A percentile compares a stretch with the other conserved stretches of the same genome.
Evolutionary conservation across 805 yeast genomes (phyloP).

Genomic region (Barnettozyma vustinii): DNA sequence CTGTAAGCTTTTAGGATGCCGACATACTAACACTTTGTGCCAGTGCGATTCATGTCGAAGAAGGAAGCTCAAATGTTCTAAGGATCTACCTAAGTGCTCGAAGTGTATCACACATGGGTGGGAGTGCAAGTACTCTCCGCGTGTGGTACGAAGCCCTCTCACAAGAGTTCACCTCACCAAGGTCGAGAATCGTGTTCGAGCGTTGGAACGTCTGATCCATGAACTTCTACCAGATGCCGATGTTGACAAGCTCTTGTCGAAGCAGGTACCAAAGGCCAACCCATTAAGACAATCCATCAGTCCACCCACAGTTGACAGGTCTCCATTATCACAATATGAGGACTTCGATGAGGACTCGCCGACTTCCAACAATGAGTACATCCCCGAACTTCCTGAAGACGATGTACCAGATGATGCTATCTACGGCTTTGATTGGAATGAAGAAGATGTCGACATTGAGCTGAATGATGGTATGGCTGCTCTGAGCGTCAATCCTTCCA

Average conservation of each 20-base stretch:
- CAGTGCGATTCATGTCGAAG: constrained; percentile 79
- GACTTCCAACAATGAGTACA: constrained; percentile 13
- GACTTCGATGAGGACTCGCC: constrained; percentile 1
- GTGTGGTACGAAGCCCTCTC: constrained; percentile 71
- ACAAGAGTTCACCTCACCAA: constrained; percentile 76
- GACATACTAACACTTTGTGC: constrained; percentile 8
- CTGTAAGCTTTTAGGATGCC: not conserved
- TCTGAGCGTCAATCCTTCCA: constrained; percentile 41
- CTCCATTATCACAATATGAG: not conserved
- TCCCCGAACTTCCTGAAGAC: constrained; percentile 29
- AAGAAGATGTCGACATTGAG: constrained; percentile 38
- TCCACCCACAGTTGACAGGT: not conserved
- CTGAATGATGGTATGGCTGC: constrained; percentile 63
- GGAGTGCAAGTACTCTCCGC: constrained; percentile 75
- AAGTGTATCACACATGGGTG: constrained; percentile 69
- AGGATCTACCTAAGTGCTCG: constrained; percentile 68
- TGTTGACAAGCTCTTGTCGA: constrained; percentile 33
- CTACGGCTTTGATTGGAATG: constrained; percentile 57
- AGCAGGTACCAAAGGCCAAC: constrained; percentile 12
- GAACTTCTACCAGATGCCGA: constrained; percentile 42
- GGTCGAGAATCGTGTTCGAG: constrained; percentile 55
- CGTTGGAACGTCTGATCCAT: constrained; percentile 39
- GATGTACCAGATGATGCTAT: constrained; percentile 39
- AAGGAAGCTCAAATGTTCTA: constrained; percentile 76
- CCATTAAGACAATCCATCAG: not conserved